These are phyloP conservation scores for Elsinoe necatrix DNA, from an alignment of 2,329 filamentous ascomycete genomes.

Conservation along the genomic window DNA sequence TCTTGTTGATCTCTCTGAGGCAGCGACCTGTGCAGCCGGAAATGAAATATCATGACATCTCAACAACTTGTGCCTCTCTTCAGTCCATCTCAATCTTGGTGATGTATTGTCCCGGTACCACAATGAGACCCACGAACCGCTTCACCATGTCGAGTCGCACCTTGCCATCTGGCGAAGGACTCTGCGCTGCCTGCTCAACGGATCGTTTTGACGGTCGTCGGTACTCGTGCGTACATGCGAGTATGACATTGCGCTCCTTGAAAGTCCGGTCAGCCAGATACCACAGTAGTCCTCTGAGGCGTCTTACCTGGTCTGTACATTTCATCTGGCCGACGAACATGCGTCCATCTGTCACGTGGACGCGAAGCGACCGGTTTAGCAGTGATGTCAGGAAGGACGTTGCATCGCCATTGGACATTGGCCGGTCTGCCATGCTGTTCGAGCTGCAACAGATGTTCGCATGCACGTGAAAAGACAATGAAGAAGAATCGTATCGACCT, in stretches of 20 bases:
- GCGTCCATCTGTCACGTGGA: conserved; percentile 73
- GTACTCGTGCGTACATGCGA: conserved; percentile 82
- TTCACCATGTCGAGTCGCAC: conserved; percentile 67
- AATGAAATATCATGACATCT: conserved; percentile 6
- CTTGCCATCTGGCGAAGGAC: conserved; percentile 25
- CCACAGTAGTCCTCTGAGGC: not conserved
- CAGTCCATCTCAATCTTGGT: conserved; percentile 74
- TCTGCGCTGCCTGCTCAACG: conserved; percentile 27
- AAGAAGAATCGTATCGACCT: not conserved
- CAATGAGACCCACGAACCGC: conserved; percentile 79
- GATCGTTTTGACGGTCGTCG: conserved; percentile 53
- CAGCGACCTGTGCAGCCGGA: not conserved
- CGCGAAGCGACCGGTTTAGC: conserved; percentile 58
- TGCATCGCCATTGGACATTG: conserved; percentile 20
- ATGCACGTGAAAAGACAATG: not conserved
- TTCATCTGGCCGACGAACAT: conserved; percentile 88
- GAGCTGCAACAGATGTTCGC: not conserved
- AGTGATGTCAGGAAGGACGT: conserved; percentile 26
- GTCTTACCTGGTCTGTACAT: conserved; percentile 79
- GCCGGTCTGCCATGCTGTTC: not conserved
- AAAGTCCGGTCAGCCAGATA: not conserved
- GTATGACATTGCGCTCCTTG: conserved; percentile 66
- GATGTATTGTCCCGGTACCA: conserved; percentile 80
- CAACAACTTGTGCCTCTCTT: conserved; percentile 22
- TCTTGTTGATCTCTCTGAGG: not conserved